Percentiles rank a stretch among this genome's conserved stretches.
phyloP scores from a whole-genome alignment of 257 asterid species.

The Solanum ossicruentum region DNA sequence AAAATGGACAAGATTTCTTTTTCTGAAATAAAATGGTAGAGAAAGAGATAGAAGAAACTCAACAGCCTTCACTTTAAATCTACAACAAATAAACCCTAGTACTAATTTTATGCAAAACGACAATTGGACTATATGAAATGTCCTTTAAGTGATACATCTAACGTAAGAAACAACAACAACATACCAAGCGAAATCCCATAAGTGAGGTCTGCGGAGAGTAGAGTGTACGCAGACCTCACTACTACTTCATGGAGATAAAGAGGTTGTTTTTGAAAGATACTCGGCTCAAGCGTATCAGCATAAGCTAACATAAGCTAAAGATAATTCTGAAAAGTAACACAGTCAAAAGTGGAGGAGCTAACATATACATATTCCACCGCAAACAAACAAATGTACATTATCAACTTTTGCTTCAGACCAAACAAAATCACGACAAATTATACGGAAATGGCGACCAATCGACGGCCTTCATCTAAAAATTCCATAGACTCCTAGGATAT shows the following conservation, averaged over 20 bases:
- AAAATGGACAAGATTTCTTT: background rate
- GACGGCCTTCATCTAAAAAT: constrained; percentile 36
- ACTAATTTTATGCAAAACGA: background rate
- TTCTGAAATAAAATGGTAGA: background rate
- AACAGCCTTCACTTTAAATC: background rate
- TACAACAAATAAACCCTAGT: background rate
- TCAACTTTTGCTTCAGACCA: background rate
- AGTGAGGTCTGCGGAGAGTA: too few species aligned
- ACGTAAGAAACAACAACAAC: background rate
- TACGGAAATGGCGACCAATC: background rate
- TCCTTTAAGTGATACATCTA: background rate
- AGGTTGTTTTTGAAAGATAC: too few species aligned
- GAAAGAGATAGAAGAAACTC: background rate
- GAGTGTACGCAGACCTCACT: too few species aligned
- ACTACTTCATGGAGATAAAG: too few species aligned
- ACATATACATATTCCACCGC: background rate
- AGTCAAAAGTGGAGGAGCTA: background rate
- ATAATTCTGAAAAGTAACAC: background rate
- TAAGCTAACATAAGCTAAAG: background rate
- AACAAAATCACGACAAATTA: background rate
- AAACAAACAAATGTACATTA: background rate
- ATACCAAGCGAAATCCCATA: too few species aligned
- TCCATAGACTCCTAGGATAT: background rate
- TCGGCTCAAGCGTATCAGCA: background rate
- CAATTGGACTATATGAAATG: background rate